These are phyloP conservation scores for Megacollybia platyphylla DNA, from an alignment of 1,284 basidiomycete species.

Conservation along the genomic window DNA sequence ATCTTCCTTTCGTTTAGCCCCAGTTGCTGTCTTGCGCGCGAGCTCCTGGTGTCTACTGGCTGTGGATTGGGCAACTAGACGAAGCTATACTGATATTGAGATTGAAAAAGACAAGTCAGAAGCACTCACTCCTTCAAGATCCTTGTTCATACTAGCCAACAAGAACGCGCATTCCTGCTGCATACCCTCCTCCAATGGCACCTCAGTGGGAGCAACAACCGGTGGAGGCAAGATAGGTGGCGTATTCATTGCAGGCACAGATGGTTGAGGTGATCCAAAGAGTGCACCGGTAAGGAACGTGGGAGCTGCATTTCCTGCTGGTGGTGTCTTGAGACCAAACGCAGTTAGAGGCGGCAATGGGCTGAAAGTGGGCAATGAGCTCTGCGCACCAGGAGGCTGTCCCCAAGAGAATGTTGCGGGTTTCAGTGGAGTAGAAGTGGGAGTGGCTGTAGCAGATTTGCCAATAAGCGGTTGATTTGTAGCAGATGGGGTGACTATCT, in stretches of 20 bases:
- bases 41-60: slow-evolving; percentile 18
- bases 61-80: slow-evolving; percentile 20
- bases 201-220: slow-evolving; percentile 6
- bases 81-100: slow-evolving; percentile 23
- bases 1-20: slow-evolving; percentile 28
- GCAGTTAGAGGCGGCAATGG: background rate
- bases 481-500: background rate
- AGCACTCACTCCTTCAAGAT: slow-evolving; percentile 38
- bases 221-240: background rate
- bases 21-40: slow-evolving; percentile 18
- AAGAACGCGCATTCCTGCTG: slow-evolving; percentile 44
- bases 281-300: background rate
- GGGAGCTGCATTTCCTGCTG: background rate
- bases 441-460: background rate
- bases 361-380: background rate
- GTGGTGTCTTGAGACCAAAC: background rate
- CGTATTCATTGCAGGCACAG: background rate
- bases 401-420: background rate
- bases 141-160: slow-evolving; percentile 26
- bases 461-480: too few relatives aligned
- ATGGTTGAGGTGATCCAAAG: background rate
- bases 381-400: background rate
- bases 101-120: slow-evolving; percentile 1
- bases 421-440: background rate
- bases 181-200: slow-evolving; percentile 39